Evolutionary conservation across 176 grass and related monocot species (phyloP).

Genomic region (Microstegium vimineum): DNA sequence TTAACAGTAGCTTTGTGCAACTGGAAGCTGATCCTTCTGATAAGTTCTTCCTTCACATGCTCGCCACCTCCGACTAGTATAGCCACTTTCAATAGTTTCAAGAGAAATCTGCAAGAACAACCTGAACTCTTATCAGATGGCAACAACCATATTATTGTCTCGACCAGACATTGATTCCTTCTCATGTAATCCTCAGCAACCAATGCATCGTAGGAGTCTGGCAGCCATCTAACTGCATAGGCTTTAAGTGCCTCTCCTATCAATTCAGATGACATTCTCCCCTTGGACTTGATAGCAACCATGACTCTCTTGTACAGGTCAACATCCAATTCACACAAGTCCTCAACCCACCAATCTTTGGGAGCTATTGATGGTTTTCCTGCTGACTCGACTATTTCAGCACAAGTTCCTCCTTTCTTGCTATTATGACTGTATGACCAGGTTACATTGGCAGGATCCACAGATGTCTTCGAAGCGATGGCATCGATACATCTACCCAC

Average conservation of each 20-base stretch:
- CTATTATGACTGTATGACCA: slow-evolving; percentile 77
- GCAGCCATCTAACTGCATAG: slow-evolving; percentile 89
- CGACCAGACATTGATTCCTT: slow-evolving; percentile 72
- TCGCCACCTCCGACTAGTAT: slow-evolving; percentile 70
- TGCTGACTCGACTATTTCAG: slow-evolving; percentile 61
- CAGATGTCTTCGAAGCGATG: slow-evolving; percentile 84
- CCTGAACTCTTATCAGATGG: slow-evolving; percentile 88
- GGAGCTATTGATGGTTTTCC: slow-evolving; percentile 42
- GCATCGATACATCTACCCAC: slow-evolving; percentile 89
- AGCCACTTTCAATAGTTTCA: slow-evolving; percentile 89
- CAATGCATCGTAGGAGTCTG: slow-evolving; percentile 79
- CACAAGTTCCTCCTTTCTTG: slow-evolving; percentile 51
- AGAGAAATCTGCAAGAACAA: slow-evolving; percentile 92
- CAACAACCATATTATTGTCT: slow-evolving; percentile 89
- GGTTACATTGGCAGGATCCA: slow-evolving; percentile 74
- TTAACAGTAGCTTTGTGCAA: slow-evolving; percentile 84
- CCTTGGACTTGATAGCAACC: slow-evolving; percentile 86
- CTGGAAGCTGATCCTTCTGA: slow-evolving; percentile 66
- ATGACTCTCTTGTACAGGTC: slow-evolving; percentile 98
- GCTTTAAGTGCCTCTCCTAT: slow-evolving; percentile 84
- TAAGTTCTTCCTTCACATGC: slow-evolving; percentile 76
- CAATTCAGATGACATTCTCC: slow-evolving; percentile 83
- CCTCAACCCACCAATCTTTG: slow-evolving; percentile 96
- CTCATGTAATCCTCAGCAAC: slow-evolving; percentile 83
- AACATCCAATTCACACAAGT: slow-evolving; percentile 86